Evolutionary conservation across 441 rosid species (phyloP), one percentile per base, ranked within the genome.

Genomic region (Pelargonium fulgidum): DNA sequence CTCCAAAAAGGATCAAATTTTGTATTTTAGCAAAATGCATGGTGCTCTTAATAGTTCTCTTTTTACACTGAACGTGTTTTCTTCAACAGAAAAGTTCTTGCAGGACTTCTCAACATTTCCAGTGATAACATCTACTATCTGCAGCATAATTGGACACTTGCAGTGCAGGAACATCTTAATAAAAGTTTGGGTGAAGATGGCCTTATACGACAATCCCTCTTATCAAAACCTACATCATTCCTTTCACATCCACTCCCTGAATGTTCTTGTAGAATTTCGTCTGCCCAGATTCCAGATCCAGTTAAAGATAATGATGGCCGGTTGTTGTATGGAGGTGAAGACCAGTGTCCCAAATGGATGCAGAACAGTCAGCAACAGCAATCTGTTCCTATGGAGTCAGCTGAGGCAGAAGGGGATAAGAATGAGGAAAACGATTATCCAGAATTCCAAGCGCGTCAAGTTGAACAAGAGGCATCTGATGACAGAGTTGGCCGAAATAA

Each of bases 191-290:
- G 77, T 66, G 89, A 84, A 70, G 85, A 87, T 71, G 98, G 98
- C 64, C 85, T 93, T 66, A 79, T 85, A 41, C 80, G 89, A 73
- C 92, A 89, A 83, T 85, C 96, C 33, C 80, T 71, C 72, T 65
- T 68, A 13, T 88, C 96, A 12, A 93, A 89, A 81, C 89, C 93
- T 5, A 69, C 70, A 29, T 84, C 80, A 58, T 93, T 91, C 73
- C 80, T 93, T 12, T 93, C 96, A 0, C 97, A 93, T 75, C 97
- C 97, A 10, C 89, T 91, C 62, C 97, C 98, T 16, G 98, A 93
- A 83, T 93, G 98, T 85, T 89, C 92, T 68, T 91, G 98, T 82
- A 87, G 88, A 83, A 87, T 88, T 64, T 77, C 84, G 2, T 62
- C 86, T 67, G 72, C 83, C 10, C 80, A 79, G 70, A 76, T 63